A percentile compares a stretch with the other conserved stretches of the same genome.
Conservation (phyloP, 495 filamentous ascomycete genomes). For the Usnea hakonensis region DNA sequence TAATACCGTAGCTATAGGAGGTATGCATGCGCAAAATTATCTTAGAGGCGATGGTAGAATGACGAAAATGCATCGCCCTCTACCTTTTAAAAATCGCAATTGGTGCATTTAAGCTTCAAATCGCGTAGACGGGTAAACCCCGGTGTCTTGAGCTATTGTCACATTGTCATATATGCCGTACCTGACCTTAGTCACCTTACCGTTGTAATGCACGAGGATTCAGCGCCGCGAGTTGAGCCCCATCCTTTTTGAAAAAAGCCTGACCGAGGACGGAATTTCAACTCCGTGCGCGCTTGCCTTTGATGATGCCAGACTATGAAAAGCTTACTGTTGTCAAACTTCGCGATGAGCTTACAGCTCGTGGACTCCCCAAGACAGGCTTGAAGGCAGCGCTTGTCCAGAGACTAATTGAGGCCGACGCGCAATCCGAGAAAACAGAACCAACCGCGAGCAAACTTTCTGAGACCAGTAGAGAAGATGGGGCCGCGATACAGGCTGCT, state of each 20-base stretch:
- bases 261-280: background rate
- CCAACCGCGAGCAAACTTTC: background rate
- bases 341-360: slow-evolving; percentile 46
- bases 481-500: slow-evolving; percentile 14
- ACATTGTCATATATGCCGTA: too few relatives aligned
- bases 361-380: slow-evolving; percentile 44
- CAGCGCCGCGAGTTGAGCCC: background rate
- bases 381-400: slow-evolving; percentile 37
- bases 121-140: too few relatives aligned
- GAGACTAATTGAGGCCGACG: slow-evolving; percentile 40
- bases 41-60: background rate
- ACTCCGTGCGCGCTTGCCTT: background rate
- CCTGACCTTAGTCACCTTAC: background rate
- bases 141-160: too few relatives aligned
- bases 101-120: background rate
- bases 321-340: slow-evolving; percentile 48
- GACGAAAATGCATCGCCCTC: background rate
- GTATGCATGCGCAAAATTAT: slow-evolving; percentile 8
- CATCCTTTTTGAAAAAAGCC: background rate
- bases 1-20: slow-evolving; percentile 1
- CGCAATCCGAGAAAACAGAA: slow-evolving; percentile 21
- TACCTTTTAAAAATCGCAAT: too few relatives aligned
- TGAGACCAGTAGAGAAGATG: slow-evolving; percentile 10
- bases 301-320: slow-evolving; percentile 43
- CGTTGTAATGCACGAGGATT: background rate